phyloP scores from a whole-genome alignment of 164 flowering plant species.

The Saururus chinensis region DNA sequence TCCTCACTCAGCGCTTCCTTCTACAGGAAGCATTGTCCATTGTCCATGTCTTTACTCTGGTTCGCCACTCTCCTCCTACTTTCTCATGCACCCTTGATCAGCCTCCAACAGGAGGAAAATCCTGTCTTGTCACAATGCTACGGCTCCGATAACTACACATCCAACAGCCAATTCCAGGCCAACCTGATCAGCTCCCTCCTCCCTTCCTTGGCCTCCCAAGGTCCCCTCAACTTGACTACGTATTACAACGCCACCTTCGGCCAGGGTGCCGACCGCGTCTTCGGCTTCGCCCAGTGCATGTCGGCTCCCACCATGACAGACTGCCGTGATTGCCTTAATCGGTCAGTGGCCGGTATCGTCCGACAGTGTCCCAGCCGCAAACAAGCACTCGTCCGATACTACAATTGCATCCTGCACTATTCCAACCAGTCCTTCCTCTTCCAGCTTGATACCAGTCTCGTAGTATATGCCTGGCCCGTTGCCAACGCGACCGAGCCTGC shows the following conservation, averaged over 20 bases:
- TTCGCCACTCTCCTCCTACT: not conserved
- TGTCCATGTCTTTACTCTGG: too few relatives aligned
- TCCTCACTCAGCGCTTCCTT: too few relatives aligned
- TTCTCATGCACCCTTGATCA: not conserved
- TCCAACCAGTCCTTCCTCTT: slow-evolving; percentile 7
- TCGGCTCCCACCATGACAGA: not conserved
- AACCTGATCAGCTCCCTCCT: slow-evolving; percentile 12
- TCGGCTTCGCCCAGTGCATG: slow-evolving; percentile 8
- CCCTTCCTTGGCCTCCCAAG: not conserved
- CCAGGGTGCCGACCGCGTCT: slow-evolving; percentile 2
- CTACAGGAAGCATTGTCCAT: too few relatives aligned
- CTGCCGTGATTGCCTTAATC: slow-evolving; percentile 8
- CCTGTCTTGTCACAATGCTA: not conserved
- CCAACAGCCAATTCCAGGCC: slow-evolving; percentile 5
- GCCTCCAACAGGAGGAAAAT: not conserved
- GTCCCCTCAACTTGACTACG: not conserved
- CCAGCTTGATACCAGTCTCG: not conserved
- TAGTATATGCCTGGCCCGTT: too few relatives aligned
- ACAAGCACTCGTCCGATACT: slow-evolving; percentile 6
- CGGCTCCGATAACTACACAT: slow-evolving; percentile 1
- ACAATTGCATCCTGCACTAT: slow-evolving; percentile 11
- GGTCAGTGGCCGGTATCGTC: not conserved
- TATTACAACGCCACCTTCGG: slow-evolving; percentile 6
- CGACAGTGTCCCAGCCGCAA: slow-evolving; percentile 3
- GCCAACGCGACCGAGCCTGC: not conserved